Base-by-base conservation (phyloP, 805 yeast genomes). In the Starmerella asiatica region DNA sequence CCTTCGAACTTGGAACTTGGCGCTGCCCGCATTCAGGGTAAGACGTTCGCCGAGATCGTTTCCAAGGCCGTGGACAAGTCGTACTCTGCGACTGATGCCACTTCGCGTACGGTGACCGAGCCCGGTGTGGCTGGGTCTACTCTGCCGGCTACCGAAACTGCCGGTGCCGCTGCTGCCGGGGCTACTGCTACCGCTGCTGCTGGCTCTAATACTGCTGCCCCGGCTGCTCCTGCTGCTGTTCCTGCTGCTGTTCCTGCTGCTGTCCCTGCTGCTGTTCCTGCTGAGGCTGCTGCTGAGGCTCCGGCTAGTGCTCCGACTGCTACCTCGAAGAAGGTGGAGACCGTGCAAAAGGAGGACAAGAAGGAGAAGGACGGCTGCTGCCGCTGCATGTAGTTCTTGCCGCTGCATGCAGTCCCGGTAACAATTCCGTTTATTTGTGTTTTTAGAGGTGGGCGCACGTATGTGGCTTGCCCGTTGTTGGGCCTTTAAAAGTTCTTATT, bases 11-110 rank as follows among this genome's bases (percentile, higher is more conserved):
- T 73, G 47, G 93, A 82, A 65, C 64, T 72, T 60, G 66, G 68
- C 50, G 55, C 77, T 46, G 86, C 80, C 39, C 59, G 57, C 39
- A 65, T 63, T 47, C 93, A 82, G 65, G 93, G 93, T 61, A 61
- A 65, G 53, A 58, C 70, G 39, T 81, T 82, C 59, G 69, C 62
- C 47, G 64, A 63, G 46, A 63, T 65, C 36, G 68, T 59, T n/a
- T 31, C 37, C 29, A 27, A 33, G 29, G 42, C 43, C 7, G 21
- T 24, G 28, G 47, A 47, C 38, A 24, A 37, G 40, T 15, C 31
- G 6, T 14, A 9, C 17, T 9, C 15, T 28, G 31, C 31, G 8
- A 28, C 17, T 28, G 24, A 19, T 15, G 7, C n/a, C 34, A 26
- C 19, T 9, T 26, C 15, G 39, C 19, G 32, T 12, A n/a, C 20